Evolutionary conservation across 371 early-diverging fungal genomes (phyloP).

Genomic region (Fennellomyces sp.): DNA sequence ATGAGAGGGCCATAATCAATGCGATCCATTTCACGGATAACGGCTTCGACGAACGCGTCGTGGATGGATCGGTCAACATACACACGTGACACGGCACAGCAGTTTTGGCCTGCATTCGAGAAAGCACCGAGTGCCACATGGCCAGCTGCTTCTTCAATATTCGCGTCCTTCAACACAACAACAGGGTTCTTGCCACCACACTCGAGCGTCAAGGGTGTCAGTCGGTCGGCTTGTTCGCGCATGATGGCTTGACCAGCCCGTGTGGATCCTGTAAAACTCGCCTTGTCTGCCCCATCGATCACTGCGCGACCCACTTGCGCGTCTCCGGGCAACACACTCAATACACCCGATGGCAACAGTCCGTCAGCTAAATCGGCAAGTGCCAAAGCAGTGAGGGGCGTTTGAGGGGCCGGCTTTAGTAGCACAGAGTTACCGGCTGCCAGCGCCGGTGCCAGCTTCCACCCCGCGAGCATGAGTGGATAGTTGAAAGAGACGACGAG

Average conservation of each 20-base stretch:
- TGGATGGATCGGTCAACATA: constrained; percentile 73
- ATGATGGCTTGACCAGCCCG: constrained; percentile 74
- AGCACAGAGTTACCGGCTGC: constrained; percentile 56
- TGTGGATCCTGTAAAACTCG: constrained; percentile 70
- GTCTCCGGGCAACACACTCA: constrained; percentile 64
- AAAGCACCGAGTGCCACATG: constrained; percentile 70
- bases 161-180: constrained; percentile 80
- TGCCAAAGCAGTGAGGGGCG: constrained; percentile 41
- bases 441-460: constrained; percentile 87
- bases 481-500: constrained; percentile 43
- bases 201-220: constrained; percentile 77
- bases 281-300: constrained; percentile 28
- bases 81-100: constrained; percentile 85
- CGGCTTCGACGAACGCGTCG: constrained; percentile 59
- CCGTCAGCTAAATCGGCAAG: constrained; percentile 34
- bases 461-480: constrained; percentile 61
- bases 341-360: constrained; percentile 56
- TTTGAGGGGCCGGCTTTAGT: constrained; percentile 51
- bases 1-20: constrained; percentile 73
- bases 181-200: constrained; percentile 91
- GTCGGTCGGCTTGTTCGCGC: constrained; percentile 62
- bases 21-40: constrained; percentile 48
- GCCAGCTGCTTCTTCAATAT: constrained; percentile 69
- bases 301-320: constrained; percentile 26
- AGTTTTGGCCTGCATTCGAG: constrained; percentile 85